These are phyloP conservation scores for Lachnellula arida DNA, from an alignment of 2,329 filamentous ascomycete species.

Conservation along the genomic window DNA sequence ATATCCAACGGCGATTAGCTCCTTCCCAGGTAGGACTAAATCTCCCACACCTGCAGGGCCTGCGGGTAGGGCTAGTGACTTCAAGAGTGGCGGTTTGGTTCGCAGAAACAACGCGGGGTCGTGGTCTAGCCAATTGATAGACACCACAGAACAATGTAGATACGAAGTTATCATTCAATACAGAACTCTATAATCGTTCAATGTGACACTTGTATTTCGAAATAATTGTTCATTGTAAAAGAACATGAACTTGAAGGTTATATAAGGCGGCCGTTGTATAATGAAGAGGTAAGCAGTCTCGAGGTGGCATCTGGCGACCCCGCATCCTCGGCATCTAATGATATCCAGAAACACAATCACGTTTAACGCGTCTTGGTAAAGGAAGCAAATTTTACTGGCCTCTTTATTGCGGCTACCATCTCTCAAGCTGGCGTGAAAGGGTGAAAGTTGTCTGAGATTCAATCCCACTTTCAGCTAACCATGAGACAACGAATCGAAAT, in stretches of 20 bases:
- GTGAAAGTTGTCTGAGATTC: too few relatives aligned
- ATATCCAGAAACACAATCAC: too few relatives aligned
- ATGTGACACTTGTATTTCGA: neutral
- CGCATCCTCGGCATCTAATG: too few relatives aligned
- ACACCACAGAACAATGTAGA: neutral
- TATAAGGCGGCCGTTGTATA: neutral
- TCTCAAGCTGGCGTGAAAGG: too few relatives aligned
- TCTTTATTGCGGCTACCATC: too few relatives aligned
- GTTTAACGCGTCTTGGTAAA: too few relatives aligned
- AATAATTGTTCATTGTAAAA: too few relatives aligned
- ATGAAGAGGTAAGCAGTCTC: neutral
- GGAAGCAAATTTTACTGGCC: too few relatives aligned
- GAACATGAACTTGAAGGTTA: too few relatives aligned
- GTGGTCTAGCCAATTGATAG: neutral
- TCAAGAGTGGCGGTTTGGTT: neutral
- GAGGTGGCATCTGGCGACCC: too few relatives aligned
- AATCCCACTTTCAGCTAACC: too few relatives aligned
- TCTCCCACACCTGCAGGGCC: neutral
- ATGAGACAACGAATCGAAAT: constrained; percentile 33
- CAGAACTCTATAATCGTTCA: neutral
- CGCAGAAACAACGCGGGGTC: neutral
- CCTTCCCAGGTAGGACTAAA: neutral
- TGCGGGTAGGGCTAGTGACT: neutral
- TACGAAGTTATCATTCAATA: neutral
- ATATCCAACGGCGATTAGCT: neutral